Evolutionary conservation across 164 flowering plant species (phyloP).

Genomic region (Nymphaea thermarum): DNA sequence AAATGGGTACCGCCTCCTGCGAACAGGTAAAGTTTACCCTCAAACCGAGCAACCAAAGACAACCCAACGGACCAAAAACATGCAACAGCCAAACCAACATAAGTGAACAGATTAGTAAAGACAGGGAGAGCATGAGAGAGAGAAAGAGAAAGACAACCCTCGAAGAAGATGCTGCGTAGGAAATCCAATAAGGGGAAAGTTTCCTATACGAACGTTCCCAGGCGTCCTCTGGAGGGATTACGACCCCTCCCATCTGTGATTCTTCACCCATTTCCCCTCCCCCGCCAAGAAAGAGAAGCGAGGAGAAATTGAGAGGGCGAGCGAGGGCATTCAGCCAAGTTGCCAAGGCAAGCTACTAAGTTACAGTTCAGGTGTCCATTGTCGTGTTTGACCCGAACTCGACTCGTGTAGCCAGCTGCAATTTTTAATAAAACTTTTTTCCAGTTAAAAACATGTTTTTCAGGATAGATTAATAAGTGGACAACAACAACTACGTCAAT

Average conservation of each 20-base stretch:
- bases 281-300: background rate
- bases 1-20: slow-evolving; percentile 45
- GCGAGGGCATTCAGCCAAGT: background rate
- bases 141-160: background rate
- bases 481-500: no score
- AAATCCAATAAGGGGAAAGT: background rate
- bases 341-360: background rate
- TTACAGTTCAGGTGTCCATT: background rate
- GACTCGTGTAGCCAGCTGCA: no score
- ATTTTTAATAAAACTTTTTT: no score
- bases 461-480: no score
- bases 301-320: background rate
- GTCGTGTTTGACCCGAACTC: background rate
- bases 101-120: no score
- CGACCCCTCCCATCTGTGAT: background rate
- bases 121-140: background rate
- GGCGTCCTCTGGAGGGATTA: background rate
- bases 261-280: background rate
- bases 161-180: background rate
- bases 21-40: background rate
- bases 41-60: background rate
- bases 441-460: no score
- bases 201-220: background rate
- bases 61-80: background rate
- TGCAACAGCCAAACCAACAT: background rate